Base-by-base conservation (phyloP, 139 green algal genomes). In the Penium margaritaceum region DNA sequence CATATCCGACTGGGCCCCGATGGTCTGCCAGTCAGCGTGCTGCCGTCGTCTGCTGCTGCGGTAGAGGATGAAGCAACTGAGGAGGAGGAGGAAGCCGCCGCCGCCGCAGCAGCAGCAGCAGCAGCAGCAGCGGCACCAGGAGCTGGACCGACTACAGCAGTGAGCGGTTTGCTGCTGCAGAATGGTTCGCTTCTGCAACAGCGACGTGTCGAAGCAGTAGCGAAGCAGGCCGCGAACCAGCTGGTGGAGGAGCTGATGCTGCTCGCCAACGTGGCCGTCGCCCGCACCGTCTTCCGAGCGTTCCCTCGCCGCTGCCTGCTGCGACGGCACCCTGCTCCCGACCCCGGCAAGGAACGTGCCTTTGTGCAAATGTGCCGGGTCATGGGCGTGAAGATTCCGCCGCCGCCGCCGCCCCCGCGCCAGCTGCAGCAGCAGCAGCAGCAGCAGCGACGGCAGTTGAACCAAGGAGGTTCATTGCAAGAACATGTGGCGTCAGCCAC, bases 181-280 rank as follows among this genome's bases (percentile, higher is more conserved):
- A n/a, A n/a, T n/a, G 46, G 21, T 57, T 57, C 21, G 14, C 15
- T 6, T 17, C 7, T 90, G 89, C n/a, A n/a, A n/a, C n/a, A n/a
- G n/a, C n/a, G n/a, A n/a, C n/a, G n/a, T n/a, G n/a, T n/a, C n/a
- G n/a, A n/a, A n/a, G n/a, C n/a, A n/a, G n/a, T n/a, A 72, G 67
- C 86, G 61, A 44, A 34, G 30, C 15, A 70, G 33, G 91, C 92
- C 55, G 84, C 90, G 55, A 96, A 98, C 81, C 75, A 89, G 37
- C 78, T 98, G 58, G 89, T 98, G 35, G 94, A 98, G 84, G 93
- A 98, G 85, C 96, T 95, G 64, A 98, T 98, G 93, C 86, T 98
- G 83, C 87, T 95, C 57, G 92, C 93, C 51, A 98, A 98, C 79
- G 90, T 88, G 5, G 47, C 67, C 21, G 92, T 95, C 35, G 93